Evolutionary conservation across 768 basidiomycete genomes (phyloP).

Genomic region (Rhodotorula paludigena): DNA sequence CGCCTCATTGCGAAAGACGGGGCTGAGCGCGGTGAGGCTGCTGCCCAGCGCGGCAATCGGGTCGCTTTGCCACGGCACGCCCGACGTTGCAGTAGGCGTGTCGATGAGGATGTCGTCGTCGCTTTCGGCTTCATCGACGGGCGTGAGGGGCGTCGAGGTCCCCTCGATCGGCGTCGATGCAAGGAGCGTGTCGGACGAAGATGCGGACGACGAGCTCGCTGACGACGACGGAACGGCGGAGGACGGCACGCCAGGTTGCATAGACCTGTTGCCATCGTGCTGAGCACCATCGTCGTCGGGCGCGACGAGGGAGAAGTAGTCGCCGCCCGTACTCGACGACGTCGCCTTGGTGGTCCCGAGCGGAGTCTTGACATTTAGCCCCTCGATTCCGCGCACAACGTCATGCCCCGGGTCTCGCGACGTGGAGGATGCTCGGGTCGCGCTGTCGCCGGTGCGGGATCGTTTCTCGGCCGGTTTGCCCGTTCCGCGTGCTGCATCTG

Average conservation of each 20-base stretch:
- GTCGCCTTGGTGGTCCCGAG: not conserved
- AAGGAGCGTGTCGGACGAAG: not conserved
- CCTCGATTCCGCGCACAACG: constrained; percentile 11
- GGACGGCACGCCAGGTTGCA: too few relatives aligned
- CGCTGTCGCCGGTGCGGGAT: not conserved
- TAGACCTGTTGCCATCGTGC: too few relatives aligned
- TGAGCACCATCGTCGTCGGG: too few relatives aligned
- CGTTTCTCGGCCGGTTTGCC: not conserved
- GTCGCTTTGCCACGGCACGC: not conserved
- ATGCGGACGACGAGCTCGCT: not conserved
- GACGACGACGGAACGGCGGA: not conserved
- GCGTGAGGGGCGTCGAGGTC: not conserved
- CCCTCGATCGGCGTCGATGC: not conserved
- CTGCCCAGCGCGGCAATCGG: not conserved
- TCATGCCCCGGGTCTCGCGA: not conserved
- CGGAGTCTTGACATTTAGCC: constrained; percentile 24
- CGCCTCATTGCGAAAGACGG: constrained; percentile 27
- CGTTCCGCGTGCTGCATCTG: not conserved
- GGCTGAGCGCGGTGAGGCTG: not conserved
- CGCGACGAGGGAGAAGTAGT: constrained; percentile 21
- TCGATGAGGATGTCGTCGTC: not conserved
- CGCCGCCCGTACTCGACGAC: not conserved
- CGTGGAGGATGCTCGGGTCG: not conserved
- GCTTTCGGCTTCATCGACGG: not conserved
- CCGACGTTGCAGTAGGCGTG: too few relatives aligned